A percentile compares a stretch with the other conserved stretches of the same genome.
These are phyloP conservation scores for Corrigiola litoralis DNA, from an alignment of 179 eudicot genomes.

Conservation along the genomic window DNA sequence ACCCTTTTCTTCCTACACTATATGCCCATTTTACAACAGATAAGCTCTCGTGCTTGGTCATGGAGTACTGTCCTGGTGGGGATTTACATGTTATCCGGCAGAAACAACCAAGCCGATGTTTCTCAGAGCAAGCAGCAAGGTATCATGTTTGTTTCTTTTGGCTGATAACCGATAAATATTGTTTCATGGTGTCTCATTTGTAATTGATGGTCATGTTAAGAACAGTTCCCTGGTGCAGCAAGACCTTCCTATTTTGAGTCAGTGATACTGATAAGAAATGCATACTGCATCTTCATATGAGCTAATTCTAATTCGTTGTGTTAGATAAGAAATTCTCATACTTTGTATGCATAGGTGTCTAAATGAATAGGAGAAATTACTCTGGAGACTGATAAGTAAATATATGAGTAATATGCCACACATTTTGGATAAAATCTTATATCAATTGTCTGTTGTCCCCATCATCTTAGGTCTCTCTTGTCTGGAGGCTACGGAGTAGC, in stretches of 20 bases:
- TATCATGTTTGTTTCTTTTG: slow-evolving; percentile 18
- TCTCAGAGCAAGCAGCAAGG: slow-evolving; percentile 74
- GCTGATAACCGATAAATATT: background rate
- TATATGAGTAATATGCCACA: no score
- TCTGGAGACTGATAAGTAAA: no score
- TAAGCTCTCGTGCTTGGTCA: slow-evolving; percentile 61
- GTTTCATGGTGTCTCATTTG: background rate
- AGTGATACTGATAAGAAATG: background rate
- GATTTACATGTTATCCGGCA: slow-evolving; percentile 74
- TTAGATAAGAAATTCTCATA: no score
- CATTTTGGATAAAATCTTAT: no score
- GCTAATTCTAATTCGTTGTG: no score
- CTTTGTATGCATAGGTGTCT: no score
- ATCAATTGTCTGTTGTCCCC: background rate
- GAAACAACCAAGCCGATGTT: slow-evolving; percentile 52
- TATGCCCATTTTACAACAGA: slow-evolving; percentile 67
- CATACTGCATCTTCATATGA: background rate
- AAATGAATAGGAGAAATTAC: no score
- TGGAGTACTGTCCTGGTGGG: slow-evolving; percentile 78
- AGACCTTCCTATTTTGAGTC: background rate
- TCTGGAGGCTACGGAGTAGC: no score
- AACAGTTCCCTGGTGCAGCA: background rate
- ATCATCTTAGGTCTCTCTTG: no score
- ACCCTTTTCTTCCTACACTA: slow-evolving; percentile 78
- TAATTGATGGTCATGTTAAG: background rate